A percentile compares a stretch with the other conserved stretches of the same genome.
These are phyloP conservation scores for Casuarina equisetifolia DNA, from an alignment of 306 rosid species.

Conservation along the genomic window DNA sequence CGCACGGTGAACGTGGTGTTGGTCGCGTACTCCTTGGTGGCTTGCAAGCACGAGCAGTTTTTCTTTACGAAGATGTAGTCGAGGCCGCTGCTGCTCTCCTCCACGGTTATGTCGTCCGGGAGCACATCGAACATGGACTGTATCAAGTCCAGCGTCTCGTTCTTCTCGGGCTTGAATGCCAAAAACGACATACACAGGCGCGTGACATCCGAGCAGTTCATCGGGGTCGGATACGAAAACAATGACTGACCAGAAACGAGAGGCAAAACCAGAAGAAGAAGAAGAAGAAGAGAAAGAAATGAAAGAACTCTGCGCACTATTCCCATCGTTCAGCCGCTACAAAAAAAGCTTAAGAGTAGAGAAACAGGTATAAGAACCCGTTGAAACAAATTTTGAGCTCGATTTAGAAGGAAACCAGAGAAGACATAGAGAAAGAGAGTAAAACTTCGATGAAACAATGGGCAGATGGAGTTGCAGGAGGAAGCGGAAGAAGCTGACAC, in stretches of 20 bases:
- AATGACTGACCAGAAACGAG: constrained; percentile 28
- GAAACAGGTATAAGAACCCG: background rate
- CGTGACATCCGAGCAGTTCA: constrained; percentile 75
- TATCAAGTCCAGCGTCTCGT: constrained; percentile 59
- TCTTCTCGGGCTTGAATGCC: constrained; percentile 63
- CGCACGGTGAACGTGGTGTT: constrained; percentile 77
- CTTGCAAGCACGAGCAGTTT: constrained; percentile 80
- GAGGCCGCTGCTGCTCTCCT: constrained; percentile 50
- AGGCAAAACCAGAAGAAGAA: constrained; percentile 27
- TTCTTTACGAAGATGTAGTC: constrained; percentile 68
- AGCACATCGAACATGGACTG: constrained; percentile 91
- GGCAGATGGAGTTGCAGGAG: background rate
- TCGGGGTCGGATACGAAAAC: constrained; percentile 45
- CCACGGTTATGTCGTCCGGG: constrained; percentile 71
- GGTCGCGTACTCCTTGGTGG: constrained; percentile 57
- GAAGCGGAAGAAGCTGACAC: constrained; percentile 22
- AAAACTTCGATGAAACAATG: background rate
- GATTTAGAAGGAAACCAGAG: background rate
- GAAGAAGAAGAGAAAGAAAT: constrained; percentile 29
- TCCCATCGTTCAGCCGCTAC: constrained; percentile 38
- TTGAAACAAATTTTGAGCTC: background rate
- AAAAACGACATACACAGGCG: constrained; percentile 85
- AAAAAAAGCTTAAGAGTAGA: background rate
- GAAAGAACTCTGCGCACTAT: constrained; percentile 25
- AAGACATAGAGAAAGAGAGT: background rate